Percentiles rank a stretch among this genome's conserved stretches.
Conservation (phyloP, 257 asterid genomes). For the Knoxia roxburghii region DNA sequence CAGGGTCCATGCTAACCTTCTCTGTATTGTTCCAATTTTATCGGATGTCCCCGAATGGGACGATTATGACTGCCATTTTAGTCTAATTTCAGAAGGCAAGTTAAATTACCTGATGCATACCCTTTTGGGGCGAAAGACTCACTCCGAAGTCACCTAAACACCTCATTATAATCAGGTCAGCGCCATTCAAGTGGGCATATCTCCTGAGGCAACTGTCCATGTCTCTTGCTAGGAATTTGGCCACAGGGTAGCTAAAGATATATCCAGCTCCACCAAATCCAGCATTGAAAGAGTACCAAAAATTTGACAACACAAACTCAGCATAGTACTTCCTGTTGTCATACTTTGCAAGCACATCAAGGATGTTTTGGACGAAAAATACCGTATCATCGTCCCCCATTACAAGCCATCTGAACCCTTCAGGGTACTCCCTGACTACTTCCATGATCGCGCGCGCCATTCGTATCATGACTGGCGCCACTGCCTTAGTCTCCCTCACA, state of each 20-base stretch:
- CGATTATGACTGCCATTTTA: no score
- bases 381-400: constrained; percentile 83
- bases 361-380: constrained; percentile 53
- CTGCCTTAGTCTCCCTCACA: constrained; percentile 15
- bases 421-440: constrained; percentile 33
- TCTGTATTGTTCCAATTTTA: no score
- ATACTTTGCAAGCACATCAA: constrained; percentile 35
- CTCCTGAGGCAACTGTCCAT: constrained; percentile 46
- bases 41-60: no score
- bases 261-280: constrained; percentile 78
- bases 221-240: constrained; percentile 39
- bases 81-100: no score
- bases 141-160: constrained; percentile 69
- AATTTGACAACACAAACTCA: constrained; percentile 44
- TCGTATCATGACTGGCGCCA: constrained; percentile 19
- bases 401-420: constrained; percentile 45
- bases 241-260: constrained; percentile 50
- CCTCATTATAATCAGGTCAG: constrained; percentile 43
- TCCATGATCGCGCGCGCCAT: constrained; percentile 59
- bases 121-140: constrained; percentile 40
- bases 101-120: constrained; percentile 63
- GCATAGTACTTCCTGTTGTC: constrained; percentile 46
- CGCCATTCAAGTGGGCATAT: constrained; percentile 29
- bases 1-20: no score
- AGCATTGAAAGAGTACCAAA: constrained; percentile 42